Percentiles rank a stretch among this genome's conserved stretches.
phyloP scores from a whole-genome alignment of 2,329 filamentous ascomycete genomes.

The Scleromitrula shiraiana region DNA sequence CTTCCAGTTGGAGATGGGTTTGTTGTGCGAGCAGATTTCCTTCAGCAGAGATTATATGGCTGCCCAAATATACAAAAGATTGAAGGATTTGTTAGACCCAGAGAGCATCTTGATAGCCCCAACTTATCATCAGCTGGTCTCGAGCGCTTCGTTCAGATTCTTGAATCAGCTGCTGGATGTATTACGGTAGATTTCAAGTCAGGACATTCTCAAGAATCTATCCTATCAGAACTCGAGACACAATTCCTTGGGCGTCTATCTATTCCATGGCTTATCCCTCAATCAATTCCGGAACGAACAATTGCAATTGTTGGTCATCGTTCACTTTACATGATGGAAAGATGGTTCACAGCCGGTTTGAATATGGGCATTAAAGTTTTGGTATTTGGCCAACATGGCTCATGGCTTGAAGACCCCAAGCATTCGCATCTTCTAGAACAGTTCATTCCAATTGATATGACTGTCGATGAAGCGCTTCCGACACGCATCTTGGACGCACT shows the following conservation, averaged over 20 bases:
- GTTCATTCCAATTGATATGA: neutral
- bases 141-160: neutral
- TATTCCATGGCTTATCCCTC: neutral
- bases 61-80: neutral
- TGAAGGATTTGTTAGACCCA: neutral
- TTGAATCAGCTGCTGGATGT: neutral
- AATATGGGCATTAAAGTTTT: neutral
- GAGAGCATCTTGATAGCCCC: neutral
- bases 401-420: neutral
- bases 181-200: neutral
- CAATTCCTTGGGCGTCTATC: neutral
- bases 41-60: neutral
- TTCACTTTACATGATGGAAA: neutral
- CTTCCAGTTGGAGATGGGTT: neutral
- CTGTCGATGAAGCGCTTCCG: neutral
- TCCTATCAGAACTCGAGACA: neutral
- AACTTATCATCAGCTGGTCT: neutral
- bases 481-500: neutral
- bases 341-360: neutral
- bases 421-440: neutral
- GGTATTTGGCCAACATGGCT: neutral
- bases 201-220: neutral
- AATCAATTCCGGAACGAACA: neutral
- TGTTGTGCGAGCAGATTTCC: neutral
- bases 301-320: neutral